These are phyloP conservation scores for Pseudogymnoascus sp. DNA, from an alignment of 2,329 filamentous ascomycete genomes.

Conservation along the genomic window DNA sequence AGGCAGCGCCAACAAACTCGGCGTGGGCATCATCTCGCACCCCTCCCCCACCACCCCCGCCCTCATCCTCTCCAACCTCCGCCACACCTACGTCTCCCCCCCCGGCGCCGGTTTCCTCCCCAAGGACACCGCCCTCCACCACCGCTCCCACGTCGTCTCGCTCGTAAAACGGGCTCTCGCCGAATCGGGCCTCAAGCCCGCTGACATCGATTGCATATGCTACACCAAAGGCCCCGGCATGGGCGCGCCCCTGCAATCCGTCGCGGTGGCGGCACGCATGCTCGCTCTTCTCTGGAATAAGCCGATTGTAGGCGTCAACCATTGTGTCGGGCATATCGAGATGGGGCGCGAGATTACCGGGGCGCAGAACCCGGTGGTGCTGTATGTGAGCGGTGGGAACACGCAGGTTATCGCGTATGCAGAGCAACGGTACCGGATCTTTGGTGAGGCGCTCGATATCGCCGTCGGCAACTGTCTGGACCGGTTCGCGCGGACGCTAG, in stretches of 20 bases:
- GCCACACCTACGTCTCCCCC: conserved; percentile 86
- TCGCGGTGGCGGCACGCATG: conserved; percentile 77
- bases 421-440: conserved; percentile 90
- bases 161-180: conserved; percentile 73
- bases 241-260: conserved; percentile 83
- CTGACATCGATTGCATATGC: conserved; percentile 82
- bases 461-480: conserved; percentile 97
- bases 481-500: conserved; percentile 82
- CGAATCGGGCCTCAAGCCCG: conserved; percentile 51
- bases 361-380: conserved; percentile 81
- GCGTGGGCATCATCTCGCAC: conserved; percentile 85
- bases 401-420: conserved; percentile 97
- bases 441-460: conserved; percentile 94
- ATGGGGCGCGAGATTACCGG: conserved; percentile 94
- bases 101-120: conserved; percentile 92
- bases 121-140: conserved; percentile 90
- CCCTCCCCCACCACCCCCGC: conserved; percentile 41
- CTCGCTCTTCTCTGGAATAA: conserved; percentile 77
- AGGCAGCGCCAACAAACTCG: conserved; percentile 96
- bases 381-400: conserved; percentile 94
- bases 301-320: conserved; percentile 89
- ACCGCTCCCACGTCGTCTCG: conserved; percentile 73
- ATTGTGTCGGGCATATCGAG: conserved; percentile 97
- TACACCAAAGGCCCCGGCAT: conserved; percentile 95
- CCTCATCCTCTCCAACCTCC: conserved; percentile 80